A percentile compares a stretch with the other conserved stretches of the same genome.
These are phyloP conservation scores for Danielia reshetovae DNA, from an alignment of 805 yeast genomes.

Conservation along the genomic window DNA sequence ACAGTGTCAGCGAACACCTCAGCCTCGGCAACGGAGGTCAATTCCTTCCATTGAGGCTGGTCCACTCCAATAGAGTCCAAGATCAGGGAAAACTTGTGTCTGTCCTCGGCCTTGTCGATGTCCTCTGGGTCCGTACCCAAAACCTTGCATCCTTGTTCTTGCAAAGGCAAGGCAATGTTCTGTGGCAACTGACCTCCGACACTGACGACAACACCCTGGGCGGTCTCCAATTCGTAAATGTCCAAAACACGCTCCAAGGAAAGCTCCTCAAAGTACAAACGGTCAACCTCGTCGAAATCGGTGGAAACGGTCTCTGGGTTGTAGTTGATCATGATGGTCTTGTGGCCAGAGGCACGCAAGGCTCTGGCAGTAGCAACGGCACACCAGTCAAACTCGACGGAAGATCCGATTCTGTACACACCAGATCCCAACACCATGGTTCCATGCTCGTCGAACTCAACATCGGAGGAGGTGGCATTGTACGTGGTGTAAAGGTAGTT, in stretches of 20 bases:
- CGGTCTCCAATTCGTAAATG: constrained; percentile 86
- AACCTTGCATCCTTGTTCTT: constrained; percentile 78
- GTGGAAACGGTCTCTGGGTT: constrained; percentile 99
- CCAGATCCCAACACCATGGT: constrained; percentile 96
- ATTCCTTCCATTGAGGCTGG: constrained; percentile 99
- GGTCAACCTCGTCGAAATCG: constrained; percentile 96
- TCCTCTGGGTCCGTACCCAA: constrained; percentile 96
- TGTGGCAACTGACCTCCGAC: constrained; percentile 99
- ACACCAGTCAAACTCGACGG: constrained; percentile 99
- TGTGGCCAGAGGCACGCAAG: constrained; percentile 75
- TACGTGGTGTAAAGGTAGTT: constrained; percentile 93
- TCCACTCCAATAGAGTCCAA: constrained; percentile 94
- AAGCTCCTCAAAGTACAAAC: constrained; percentile 93
- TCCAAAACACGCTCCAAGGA: constrained; percentile 92
- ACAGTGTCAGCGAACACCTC: constrained; percentile 88
- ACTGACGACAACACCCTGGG: constrained; percentile 88
- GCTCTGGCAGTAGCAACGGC: constrained; percentile 97
- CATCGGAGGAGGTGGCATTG: constrained; percentile 85
- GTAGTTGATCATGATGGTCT: constrained; percentile 95
- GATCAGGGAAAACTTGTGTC: constrained; percentile 97
- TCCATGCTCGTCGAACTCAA: constrained; percentile 87
- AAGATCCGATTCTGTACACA: constrained; percentile 97
- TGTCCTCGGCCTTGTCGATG: constrained; percentile 97
- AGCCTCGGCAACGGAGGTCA: constrained; percentile 90
- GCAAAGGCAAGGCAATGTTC: constrained; percentile 85